A percentile compares a stretch with the other conserved stretches of the same genome.
These are phyloP conservation scores for Termitomyces heimii DNA, from an alignment of 768 basidiomycete genomes.

Conservation along the genomic window DNA sequence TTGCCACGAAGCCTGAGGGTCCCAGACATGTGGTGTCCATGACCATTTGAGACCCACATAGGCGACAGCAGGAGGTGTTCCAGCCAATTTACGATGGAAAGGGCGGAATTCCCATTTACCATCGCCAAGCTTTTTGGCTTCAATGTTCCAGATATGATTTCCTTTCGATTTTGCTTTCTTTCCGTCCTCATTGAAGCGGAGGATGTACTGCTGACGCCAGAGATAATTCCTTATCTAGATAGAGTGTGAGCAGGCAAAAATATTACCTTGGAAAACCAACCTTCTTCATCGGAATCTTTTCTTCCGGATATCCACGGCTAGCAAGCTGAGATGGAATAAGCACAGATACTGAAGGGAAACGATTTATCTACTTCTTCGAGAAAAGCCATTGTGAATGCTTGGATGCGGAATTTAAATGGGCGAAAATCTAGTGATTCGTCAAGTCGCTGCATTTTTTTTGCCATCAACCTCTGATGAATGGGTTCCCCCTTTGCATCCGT, in stretches of 20 bases:
- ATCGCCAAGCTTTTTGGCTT: conserved; percentile 78
- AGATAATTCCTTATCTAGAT: conserved; percentile 86
- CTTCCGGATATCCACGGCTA: conserved; percentile 82
- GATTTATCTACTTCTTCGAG: conserved; percentile 68
- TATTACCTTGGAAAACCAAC: conserved; percentile 30
- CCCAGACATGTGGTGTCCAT: conserved; percentile 95
- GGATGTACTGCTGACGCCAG: conserved; percentile 91
- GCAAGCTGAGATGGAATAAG: conserved; percentile 49
- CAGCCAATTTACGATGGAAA: conserved; percentile 84
- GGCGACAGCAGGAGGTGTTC: conserved; percentile 74
- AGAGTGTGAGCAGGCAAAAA: conserved; percentile 4
- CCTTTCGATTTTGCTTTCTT: conserved; percentile 99
- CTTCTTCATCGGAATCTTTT: conserved; percentile 96
- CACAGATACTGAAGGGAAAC: not conserved
- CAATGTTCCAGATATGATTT: conserved; percentile 98
- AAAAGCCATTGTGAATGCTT: conserved; percentile 95
- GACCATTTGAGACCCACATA: conserved; percentile 78
- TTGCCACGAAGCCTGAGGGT: conserved; percentile 85
- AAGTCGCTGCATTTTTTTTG: conserved; percentile 96
- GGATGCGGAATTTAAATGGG: conserved; percentile 98
- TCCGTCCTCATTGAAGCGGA: conserved; percentile 97
- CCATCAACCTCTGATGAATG: conserved; percentile 97
- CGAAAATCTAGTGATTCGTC: conserved; percentile 96
- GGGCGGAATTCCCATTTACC: conserved; percentile 84
- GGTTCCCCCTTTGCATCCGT: conserved; percentile 94